phyloP scores from a whole-genome alignment of 768 basidiomycete genomes.

The Naematelia encephala region DNA sequence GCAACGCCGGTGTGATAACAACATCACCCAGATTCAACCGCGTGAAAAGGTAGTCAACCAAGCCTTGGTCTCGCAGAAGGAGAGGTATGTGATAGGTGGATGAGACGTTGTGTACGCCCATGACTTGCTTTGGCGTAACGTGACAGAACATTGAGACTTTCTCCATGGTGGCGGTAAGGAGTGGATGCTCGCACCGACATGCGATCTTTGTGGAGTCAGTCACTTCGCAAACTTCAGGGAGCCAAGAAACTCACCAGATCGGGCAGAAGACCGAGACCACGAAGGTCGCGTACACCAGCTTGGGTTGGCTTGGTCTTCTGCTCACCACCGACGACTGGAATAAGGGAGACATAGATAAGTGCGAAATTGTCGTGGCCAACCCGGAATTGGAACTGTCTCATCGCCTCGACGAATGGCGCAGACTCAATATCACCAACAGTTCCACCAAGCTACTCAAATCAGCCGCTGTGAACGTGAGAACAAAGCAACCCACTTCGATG shows the following conservation, averaged over 20 bases:
- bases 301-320: constrained; percentile 99
- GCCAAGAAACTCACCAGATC: constrained; percentile 65
- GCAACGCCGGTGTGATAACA: constrained; percentile 58
- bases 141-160: constrained; percentile 99
- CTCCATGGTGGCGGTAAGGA: constrained; percentile 80
- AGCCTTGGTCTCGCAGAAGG: constrained; percentile 86
- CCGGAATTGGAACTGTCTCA: constrained; percentile 99
- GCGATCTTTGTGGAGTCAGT: constrained; percentile 66
- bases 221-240: neutral
- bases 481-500: constrained; percentile 66
- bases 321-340: constrained; percentile 98
- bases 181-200: constrained; percentile 76
- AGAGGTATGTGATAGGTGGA: constrained; percentile 97
- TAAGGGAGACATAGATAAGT: constrained; percentile 90
- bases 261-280: constrained; percentile 86
- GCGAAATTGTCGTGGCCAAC: constrained; percentile 96
- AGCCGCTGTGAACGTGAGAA: neutral
- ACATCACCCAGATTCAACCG: constrained; percentile 70
- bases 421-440: constrained; percentile 99
- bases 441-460: constrained; percentile 72
- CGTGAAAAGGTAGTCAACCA: constrained; percentile 75
- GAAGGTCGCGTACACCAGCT: constrained; percentile 87
- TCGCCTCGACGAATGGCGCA: constrained; percentile 94
- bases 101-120: constrained; percentile 92
- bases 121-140: constrained; percentile 74